Conservation (phyloP, 345 rosid species). For the Toxicodendron radicans region DNA sequence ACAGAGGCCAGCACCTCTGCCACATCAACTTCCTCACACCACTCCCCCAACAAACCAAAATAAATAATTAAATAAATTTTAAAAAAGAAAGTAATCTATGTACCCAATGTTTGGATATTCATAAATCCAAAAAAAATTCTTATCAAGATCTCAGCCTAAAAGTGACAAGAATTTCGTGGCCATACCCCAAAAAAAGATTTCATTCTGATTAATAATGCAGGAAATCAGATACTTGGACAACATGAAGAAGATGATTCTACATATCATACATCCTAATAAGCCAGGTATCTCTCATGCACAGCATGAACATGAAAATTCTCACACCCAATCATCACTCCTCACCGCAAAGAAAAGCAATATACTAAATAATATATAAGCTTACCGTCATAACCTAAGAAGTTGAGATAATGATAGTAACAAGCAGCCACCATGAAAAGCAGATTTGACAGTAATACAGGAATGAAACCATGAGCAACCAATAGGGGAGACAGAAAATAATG, state of each 20-base stretch:
- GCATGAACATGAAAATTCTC: neutral
- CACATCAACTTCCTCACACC: neutral
- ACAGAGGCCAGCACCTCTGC: no score
- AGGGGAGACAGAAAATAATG: conserved; percentile 94
- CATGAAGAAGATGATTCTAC: neutral
- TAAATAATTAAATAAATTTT: no score
- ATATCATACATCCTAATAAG: neutral
- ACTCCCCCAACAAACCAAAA: neutral
- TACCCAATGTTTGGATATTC: neutral
- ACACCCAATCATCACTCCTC: neutral
- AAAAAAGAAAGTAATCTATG: neutral
- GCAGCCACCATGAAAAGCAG: conserved; percentile 92
- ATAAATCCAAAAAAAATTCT: neutral
- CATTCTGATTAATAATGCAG: neutral
- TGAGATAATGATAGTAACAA: conserved; percentile 95
- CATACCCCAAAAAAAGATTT: conserved; percentile 1
- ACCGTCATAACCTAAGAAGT: conserved; percentile 98
- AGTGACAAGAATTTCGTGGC: neutral
- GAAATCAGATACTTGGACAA: neutral
- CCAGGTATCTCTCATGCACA: neutral
- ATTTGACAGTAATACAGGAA: conserved; percentile 80
- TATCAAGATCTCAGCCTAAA: neutral
- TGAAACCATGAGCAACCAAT: conserved; percentile 84
- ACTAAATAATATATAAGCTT: conserved; percentile 28
- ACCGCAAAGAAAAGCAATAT: neutral